Conservation (phyloP, 306 rosid species). For the apple (Malus domestica) region DNA sequence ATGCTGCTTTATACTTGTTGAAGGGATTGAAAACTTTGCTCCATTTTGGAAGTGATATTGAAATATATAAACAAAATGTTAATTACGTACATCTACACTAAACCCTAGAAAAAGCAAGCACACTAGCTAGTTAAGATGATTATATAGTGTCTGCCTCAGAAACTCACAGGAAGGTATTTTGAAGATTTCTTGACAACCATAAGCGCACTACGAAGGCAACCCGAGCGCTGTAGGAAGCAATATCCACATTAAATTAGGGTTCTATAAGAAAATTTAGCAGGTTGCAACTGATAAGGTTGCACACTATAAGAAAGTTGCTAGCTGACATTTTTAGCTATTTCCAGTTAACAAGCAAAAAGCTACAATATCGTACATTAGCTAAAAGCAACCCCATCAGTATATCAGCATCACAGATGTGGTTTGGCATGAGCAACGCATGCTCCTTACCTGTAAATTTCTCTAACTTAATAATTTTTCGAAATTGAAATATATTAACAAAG, state of each 20-base stretch:
- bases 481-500: too few species aligned
- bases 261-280: neutral
- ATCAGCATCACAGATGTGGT: neutral
- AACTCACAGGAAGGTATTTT: neutral
- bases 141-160: neutral
- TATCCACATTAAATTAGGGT: neutral
- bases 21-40: neutral
- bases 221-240: neutral
- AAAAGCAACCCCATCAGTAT: neutral
- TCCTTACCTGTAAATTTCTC: neutral
- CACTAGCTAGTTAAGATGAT: neutral
- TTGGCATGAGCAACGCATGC: neutral
- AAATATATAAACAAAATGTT: too few species aligned
- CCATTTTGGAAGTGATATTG: neutral
- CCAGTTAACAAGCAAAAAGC: neutral
- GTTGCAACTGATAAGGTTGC: neutral
- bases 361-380: neutral
- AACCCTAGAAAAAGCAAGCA: neutral
- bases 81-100: too few species aligned
- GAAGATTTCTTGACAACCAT: neutral
- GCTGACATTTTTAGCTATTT: neutral
- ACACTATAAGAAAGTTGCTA: neutral
- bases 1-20: neutral
- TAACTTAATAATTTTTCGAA: neutral
- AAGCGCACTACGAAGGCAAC: neutral